A percentile compares a stretch with the other conserved stretches of the same genome.
Conservation (phyloP, 2,329 filamentous ascomycete genomes). For the Emericellopsis atlantica region DNA sequence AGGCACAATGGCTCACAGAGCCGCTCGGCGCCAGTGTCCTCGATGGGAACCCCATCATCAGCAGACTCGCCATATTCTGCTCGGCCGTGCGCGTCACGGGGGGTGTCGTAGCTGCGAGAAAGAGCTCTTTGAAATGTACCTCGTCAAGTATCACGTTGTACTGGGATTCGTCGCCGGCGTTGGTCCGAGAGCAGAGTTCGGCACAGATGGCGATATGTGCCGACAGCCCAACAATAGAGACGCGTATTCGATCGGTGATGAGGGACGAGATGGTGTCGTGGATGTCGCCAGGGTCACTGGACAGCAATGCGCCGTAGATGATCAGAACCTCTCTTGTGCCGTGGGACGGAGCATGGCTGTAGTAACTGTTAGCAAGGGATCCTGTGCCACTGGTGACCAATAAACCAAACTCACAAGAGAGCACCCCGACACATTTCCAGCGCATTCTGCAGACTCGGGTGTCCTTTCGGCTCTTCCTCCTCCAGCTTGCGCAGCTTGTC, state of each 20-base stretch:
- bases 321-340: slow-evolving; percentile 89
- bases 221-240: slow-evolving; percentile 79
- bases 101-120: slow-evolving; percentile 80
- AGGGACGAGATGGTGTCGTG: slow-evolving; percentile 76
- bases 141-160: slow-evolving; percentile 77
- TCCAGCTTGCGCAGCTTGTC: slow-evolving; percentile 58
- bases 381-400: too few relatives aligned
- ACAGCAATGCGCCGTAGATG: slow-evolving; percentile 80
- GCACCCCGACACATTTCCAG: slow-evolving; percentile 89
- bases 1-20: slow-evolving; percentile 70
- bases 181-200: slow-evolving; percentile 80
- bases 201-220: slow-evolving; percentile 87
- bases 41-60: slow-evolving; percentile 98
- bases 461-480: slow-evolving; percentile 56
- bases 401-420: slow-evolving; percentile 51
- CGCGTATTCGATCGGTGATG: slow-evolving; percentile 70
- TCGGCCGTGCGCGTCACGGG: slow-evolving; percentile 62
- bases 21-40: slow-evolving; percentile 58
- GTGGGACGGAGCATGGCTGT: slow-evolving; percentile 77
- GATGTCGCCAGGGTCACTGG: slow-evolving; percentile 89
- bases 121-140: slow-evolving; percentile 71
- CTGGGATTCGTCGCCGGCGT: slow-evolving; percentile 59
- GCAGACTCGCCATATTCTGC: slow-evolving; percentile 49
- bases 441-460: slow-evolving; percentile 81
- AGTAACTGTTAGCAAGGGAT: background rate